These are phyloP conservation scores for Pleurotus giganteus DNA, from an alignment of 768 basidiomycete species.

Conservation along the genomic window DNA sequence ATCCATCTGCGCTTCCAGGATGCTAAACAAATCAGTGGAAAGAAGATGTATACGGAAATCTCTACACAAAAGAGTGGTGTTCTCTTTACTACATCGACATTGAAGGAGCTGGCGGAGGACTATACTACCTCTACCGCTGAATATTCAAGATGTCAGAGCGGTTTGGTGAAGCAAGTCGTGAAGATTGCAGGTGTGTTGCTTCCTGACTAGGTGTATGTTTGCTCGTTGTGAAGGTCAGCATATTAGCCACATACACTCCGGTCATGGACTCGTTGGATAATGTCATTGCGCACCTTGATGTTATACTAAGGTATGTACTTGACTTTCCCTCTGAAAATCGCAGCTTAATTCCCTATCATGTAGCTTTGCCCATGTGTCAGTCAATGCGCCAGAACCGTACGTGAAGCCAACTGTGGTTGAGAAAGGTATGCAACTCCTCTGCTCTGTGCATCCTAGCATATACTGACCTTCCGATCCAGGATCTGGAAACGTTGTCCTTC, in stretches of 20 bases:
- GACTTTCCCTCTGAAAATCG: not conserved
- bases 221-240: slow-evolving; percentile 34
- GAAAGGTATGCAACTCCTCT: slow-evolving; percentile 53
- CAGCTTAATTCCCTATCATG: not conserved
- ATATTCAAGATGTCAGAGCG: slow-evolving; percentile 76
- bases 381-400: slow-evolving; percentile 84
- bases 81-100: slow-evolving; percentile 78
- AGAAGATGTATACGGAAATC: slow-evolving; percentile 77
- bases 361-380: slow-evolving; percentile 91
- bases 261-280: slow-evolving; percentile 83
- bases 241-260: slow-evolving; percentile 86
- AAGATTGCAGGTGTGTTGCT: slow-evolving; percentile 58
- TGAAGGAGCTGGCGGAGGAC: slow-evolving; percentile 73
- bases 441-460: not conserved
- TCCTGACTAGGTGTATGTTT: slow-evolving; percentile 13
- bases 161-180: slow-evolving; percentile 90
- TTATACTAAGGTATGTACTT: slow-evolving; percentile 73
- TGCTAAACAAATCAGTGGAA: slow-evolving; percentile 61
- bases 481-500: slow-evolving; percentile 73
- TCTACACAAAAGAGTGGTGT: slow-evolving; percentile 83
- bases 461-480: slow-evolving; percentile 39
- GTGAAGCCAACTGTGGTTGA: slow-evolving; percentile 80
- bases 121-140: slow-evolving; percentile 62
- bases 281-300: slow-evolving; percentile 87
- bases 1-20: slow-evolving; percentile 52